Evolutionary conservation across 352 stramenopile genomes (phyloP).

Genomic region (Achlya hypogyna): DNA sequence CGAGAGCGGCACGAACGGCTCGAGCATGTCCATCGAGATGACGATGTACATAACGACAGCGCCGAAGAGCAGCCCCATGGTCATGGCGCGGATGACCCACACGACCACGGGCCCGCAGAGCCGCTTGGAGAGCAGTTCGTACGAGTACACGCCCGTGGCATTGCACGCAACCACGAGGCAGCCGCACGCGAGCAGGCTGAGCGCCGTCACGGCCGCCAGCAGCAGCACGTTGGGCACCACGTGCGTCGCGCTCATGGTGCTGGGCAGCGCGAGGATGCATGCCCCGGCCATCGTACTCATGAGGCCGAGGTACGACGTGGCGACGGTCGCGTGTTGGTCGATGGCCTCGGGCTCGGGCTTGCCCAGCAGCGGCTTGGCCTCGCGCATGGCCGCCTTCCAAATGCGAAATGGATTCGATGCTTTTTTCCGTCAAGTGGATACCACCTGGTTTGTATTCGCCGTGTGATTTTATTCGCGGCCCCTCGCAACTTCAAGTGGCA

Average conservation of each 20-base stretch:
- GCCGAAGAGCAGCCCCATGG: conserved; percentile 66
- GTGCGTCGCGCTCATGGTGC: conserved; percentile 50
- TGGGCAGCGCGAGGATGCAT: conserved; percentile 64
- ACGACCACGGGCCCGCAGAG: conserved; percentile 57
- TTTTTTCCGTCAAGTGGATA: background rate
- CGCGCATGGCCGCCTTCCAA: background rate
- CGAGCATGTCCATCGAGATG: conserved; percentile 77
- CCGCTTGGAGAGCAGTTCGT: conserved; percentile 68
- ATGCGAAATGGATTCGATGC: background rate
- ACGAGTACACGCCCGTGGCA: conserved; percentile 57
- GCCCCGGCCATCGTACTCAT: conserved; percentile 78
- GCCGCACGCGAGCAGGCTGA: conserved; percentile 65
- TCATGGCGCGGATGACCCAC: conserved; percentile 63
- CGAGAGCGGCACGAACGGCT: conserved; percentile 55
- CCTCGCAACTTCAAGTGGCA: background rate
- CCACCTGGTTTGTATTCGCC: background rate
- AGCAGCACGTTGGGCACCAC: conserved; percentile 42
- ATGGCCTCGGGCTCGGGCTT: background rate
- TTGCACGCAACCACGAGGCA: conserved; percentile 62
- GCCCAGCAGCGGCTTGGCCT: conserved; percentile 13
- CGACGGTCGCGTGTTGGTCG: conserved; percentile 4
- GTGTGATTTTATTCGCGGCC: too few relatives aligned
- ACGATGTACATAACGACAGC: conserved; percentile 78
- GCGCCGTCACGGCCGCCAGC: conserved; percentile 40
- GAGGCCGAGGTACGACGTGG: conserved; percentile 62